These are phyloP conservation scores for Yamadazyma paraphyllophila DNA, from an alignment of 805 yeast species.

Conservation along the genomic window DNA sequence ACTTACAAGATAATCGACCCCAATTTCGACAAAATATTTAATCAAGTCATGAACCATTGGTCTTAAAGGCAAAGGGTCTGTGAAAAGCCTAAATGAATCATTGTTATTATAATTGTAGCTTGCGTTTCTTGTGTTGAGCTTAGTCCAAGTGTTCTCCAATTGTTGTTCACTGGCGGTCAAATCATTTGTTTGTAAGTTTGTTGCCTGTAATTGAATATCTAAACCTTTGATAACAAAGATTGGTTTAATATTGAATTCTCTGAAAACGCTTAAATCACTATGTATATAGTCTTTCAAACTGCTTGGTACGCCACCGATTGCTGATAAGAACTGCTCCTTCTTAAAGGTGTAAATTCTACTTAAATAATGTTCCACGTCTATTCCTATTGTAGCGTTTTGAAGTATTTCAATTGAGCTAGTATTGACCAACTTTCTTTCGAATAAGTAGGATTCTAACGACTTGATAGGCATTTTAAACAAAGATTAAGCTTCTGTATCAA, in stretches of 20 bases:
- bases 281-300: slow-evolving; percentile 56
- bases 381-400: slow-evolving; percentile 69
- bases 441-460: slow-evolving; percentile 65
- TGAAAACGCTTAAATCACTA: slow-evolving; percentile 60
- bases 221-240: slow-evolving; percentile 77
- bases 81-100: slow-evolving; percentile 52
- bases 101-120: slow-evolving; percentile 17
- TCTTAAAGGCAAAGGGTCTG: slow-evolving; percentile 48
- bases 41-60: slow-evolving; percentile 57
- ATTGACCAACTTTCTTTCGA: slow-evolving; percentile 63
- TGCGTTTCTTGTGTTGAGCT: slow-evolving; percentile 25
- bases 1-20: slow-evolving; percentile 67
- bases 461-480: slow-evolving; percentile 36
- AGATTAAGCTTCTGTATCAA: no score
- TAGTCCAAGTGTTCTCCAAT: slow-evolving; percentile 39
- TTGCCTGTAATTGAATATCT: slow-evolving; percentile 37
- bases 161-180: slow-evolving; percentile 40
- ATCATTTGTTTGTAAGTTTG: slow-evolving; percentile 34
- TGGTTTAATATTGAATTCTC: slow-evolving; percentile 66
- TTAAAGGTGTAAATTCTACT: slow-evolving; percentile 58
- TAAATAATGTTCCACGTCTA: slow-evolving; percentile 79
- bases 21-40: slow-evolving; percentile 51
- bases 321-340: slow-evolving; percentile 68
- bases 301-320: slow-evolving; percentile 78
- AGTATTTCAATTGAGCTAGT: slow-evolving; percentile 63